phyloP scores from a whole-genome alignment of 306 rosid species.

The Amphicarpaea edgeworthii region DNA sequence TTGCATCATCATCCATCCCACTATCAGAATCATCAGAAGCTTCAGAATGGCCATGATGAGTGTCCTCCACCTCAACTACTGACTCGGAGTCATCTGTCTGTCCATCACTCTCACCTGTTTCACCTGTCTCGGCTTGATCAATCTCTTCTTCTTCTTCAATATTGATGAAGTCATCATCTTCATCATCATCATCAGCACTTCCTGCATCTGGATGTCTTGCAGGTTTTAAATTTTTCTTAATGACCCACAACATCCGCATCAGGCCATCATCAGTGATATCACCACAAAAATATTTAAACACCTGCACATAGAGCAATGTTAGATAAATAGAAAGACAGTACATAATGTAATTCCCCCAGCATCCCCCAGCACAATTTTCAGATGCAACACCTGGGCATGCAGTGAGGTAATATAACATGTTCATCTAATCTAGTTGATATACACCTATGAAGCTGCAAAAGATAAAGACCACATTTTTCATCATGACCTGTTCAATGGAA shows the following conservation, averaged over 20 bases:
- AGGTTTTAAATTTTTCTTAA: conserved; percentile 79
- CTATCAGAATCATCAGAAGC: conserved; percentile 93
- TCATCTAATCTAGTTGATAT: neutral
- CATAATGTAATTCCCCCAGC: neutral
- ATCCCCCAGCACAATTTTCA: neutral
- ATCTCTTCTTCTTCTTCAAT: conserved; percentile 86
- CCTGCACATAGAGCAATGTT: conserved; percentile 58
- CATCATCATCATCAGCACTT: conserved; percentile 62
- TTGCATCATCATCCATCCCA: conserved; percentile 98
- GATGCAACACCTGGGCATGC: conserved; percentile 4
- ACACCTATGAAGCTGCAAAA: conserved; percentile 34
- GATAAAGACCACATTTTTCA: conserved; percentile 10
- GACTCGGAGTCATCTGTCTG: conserved; percentile 89
- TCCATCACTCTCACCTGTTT: conserved; percentile 84
- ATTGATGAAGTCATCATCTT: conserved; percentile 70
- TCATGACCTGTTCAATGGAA: conserved; percentile 89
- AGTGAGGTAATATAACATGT: neutral
- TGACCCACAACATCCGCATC: conserved; percentile 81
- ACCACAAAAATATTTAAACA: conserved; percentile 79
- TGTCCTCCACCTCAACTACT: conserved; percentile 63
- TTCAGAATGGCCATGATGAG: conserved; percentile 55
- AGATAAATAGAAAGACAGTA: conserved; percentile 16
- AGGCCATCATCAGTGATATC: conserved; percentile 79
- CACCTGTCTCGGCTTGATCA: conserved; percentile 76
- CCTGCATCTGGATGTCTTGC: conserved; percentile 77